phyloP scores from a whole-genome alignment of 495 filamentous ascomycete genomes.

The Xylaria intraflava region DNA sequence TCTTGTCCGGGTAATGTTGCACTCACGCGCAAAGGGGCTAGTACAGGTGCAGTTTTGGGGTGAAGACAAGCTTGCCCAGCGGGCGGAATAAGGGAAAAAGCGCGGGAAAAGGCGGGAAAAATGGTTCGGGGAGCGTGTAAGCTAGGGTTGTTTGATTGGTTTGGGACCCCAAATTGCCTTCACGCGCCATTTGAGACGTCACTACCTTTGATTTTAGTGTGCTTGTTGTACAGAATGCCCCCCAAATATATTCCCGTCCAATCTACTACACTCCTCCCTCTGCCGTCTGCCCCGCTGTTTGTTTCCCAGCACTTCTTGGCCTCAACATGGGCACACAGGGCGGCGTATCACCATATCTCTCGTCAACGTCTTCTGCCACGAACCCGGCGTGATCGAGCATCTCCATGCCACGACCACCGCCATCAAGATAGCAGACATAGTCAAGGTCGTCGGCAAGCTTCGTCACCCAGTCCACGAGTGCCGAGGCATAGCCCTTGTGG shows the following conservation, averaged over 20 bases:
- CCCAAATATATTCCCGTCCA: constrained; percentile 10
- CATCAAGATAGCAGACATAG: constrained; percentile 23
- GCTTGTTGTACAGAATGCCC: constrained; percentile 1
- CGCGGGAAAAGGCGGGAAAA: background rate
- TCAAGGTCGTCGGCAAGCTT: constrained; percentile 19
- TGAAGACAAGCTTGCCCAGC: background rate
- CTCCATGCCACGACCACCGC: constrained; percentile 21
- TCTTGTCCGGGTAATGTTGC: background rate
- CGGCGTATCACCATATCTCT: constrained; percentile 20
- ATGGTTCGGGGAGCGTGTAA: background rate
- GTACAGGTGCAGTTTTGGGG: background rate
- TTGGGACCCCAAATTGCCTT: constrained; percentile 2
- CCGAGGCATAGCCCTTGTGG: constrained; percentile 21
- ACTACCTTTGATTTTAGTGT: constrained; percentile 5
- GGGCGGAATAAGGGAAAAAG: background rate
- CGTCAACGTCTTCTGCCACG: constrained; percentile 17
- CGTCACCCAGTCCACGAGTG: constrained; percentile 21
- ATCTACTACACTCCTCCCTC: background rate
- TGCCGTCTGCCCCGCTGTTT: background rate
- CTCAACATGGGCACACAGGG: constrained; percentile 24
- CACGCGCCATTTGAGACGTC: background rate
- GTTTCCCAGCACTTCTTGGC: constrained; percentile 11
- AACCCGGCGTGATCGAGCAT: constrained; percentile 25
- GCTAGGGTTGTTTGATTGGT: constrained; percentile 4
- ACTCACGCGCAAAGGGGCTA: background rate